These are phyloP conservation scores for Coriolopsis trogii DNA, from an alignment of 1,284 basidiomycete species.

Conservation along the genomic window DNA sequence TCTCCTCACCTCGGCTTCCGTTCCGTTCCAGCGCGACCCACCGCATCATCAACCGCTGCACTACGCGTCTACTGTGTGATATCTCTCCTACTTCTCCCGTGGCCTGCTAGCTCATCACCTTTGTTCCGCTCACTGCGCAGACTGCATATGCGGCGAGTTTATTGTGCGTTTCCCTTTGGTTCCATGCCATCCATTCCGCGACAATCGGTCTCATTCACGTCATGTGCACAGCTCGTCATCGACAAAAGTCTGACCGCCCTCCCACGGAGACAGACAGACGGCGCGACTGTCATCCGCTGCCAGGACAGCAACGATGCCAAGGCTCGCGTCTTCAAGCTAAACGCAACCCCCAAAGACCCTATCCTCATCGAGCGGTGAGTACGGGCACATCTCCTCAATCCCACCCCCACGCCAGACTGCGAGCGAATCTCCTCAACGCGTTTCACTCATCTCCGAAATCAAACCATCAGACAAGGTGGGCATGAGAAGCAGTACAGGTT, in stretches of 20 bases:
- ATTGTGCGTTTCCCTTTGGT: slow-evolving; percentile 55
- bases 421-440: not conserved
- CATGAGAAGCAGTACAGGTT: slow-evolving; percentile 79
- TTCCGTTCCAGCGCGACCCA: slow-evolving; percentile 63
- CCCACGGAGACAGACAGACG: slow-evolving; percentile 74
- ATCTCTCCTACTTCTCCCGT: slow-evolving; percentile 16
- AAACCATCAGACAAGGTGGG: slow-evolving; percentile 51
- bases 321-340: slow-evolving; percentile 78
- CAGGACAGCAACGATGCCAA: slow-evolving; percentile 59
- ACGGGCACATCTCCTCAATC: slow-evolving; percentile 4
- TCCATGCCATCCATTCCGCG: slow-evolving; percentile 2
- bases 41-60: slow-evolving; percentile 74
- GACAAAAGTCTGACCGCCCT: slow-evolving; percentile 72
- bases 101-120: slow-evolving; percentile 14
- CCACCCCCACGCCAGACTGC: too few species aligned
- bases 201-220: slow-evolving; percentile 12
- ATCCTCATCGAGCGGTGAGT: slow-evolving; percentile 73
- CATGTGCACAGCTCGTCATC: slow-evolving; percentile 71
- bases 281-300: slow-evolving; percentile 69
- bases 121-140: slow-evolving; percentile 46
- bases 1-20: slow-evolving; percentile 15
- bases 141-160: slow-evolving; percentile 86
- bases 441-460: slow-evolving; percentile 8
- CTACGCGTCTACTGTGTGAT: slow-evolving; percentile 78
- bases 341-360: slow-evolving; percentile 63